Evolutionary conservation across 2,329 filamentous ascomycete species (phyloP), one percentile per base, ranked within the genome.

Genomic region (Penicillium digitatum): DNA sequence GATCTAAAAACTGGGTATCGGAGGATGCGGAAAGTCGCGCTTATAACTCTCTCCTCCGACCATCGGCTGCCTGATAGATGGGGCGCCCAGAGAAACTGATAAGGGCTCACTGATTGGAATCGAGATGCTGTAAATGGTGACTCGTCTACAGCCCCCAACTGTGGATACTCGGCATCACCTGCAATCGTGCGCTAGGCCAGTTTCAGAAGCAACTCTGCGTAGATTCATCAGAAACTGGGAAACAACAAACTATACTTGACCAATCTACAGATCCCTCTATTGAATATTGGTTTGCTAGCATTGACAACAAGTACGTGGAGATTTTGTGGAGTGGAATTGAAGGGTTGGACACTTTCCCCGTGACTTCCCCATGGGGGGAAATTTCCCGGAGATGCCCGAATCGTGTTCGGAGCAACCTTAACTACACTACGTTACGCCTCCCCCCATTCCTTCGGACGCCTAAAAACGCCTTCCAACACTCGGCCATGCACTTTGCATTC

Each of bases 221-320:
- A 18, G 16, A 45, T 32, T 38, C 22, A 31, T 29, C 5, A 2
- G 7, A 14, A 26, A 27, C 43, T 24, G 5, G 43, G 18, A 16
- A 45, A 22, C 5, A 5, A n/a, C n/a, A 10, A 22, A 22, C n/a
- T 12, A 20, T 24, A 9, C 22, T 16, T 0, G 35, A 7, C 5
- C 8, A 40, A 16, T 26, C n/a, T 16, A 9, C 22, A 20, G 10
- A 32, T 22, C 27, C 4, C 14, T 20, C 3, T 9, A 29, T 18
- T 14, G 27, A 39, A 26, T 26, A 38, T 14, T 11, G 20, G 35
- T 10, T 11, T 8, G 26, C 4, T 18, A 12, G 24, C 3, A 44
- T 52, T 52, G 49, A 51, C 39, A 29, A 44, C 40, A 52, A 35
- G 29, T 20, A 20, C 51, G 51, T 48, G 51, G 44, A 48, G 24